Base-by-base conservation (phyloP, 345 rosid genomes). In the Noccaea caerulescens region DNA sequence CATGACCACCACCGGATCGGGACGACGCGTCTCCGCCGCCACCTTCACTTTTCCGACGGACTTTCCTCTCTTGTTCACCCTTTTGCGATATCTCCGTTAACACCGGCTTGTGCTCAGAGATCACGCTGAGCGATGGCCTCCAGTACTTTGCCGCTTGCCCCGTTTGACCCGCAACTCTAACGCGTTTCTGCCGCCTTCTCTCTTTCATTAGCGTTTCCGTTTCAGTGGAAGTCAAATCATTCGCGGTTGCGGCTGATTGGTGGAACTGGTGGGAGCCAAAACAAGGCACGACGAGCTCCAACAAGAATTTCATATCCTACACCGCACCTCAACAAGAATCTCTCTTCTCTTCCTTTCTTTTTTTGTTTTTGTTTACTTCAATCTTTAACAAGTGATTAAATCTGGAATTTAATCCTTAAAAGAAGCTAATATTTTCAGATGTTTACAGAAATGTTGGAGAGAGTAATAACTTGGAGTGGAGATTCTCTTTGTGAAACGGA, bases 121-220 rank as follows among this genome's bases (percentile, higher is more conserved):
- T 91, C 27, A 83, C 69, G 30, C 58, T 11, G 46, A 91, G 76
- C 6, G 91, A 76, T 2, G 97, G 97, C 73, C 72, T 83, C 96
- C 92, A n/a, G n/a, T n/a, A 89, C 63, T 87, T 87, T 1, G 32
- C 69, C 42, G 52, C 55, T 3, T 66, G 39, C 60, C 59, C 78
- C 14, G 61, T 50, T 20, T 68, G 75, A 65, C 68, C 76, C 38
- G 68, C 68, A 1, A 55, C 63, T 57, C 80, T 77, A 18, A 68
- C 76, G 45, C 76, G 55, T 72, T 68, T 77, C 66, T 69, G 54
- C 66, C 82, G 69, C 80, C 56, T 76, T 50, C 41, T 51, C 58
- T 64, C 46, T 58, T 49, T 53, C 73, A 37, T 25, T 37, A 76
- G 63, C 23, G 84, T 25, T 12, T 55, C 76, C 38, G 76, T 59